These are phyloP conservation scores for Capsicum baccatum DNA, from an alignment of 257 asterid species.

Conservation along the genomic window DNA sequence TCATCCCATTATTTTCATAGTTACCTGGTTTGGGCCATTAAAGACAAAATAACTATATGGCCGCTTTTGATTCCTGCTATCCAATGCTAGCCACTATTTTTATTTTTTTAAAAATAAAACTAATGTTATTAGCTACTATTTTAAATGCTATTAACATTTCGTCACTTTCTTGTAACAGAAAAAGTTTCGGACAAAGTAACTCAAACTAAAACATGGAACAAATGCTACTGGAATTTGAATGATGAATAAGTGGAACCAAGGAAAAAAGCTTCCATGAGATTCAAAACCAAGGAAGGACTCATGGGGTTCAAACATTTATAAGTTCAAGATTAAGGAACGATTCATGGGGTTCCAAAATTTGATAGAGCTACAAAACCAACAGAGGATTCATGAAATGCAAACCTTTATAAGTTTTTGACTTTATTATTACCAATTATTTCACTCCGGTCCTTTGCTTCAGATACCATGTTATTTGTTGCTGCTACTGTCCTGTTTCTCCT, in stretches of 20 bases:
- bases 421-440: not conserved
- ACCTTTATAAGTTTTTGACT: not conserved
- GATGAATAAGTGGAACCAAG: not conserved
- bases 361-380: not conserved
- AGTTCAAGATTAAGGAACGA: not conserved
- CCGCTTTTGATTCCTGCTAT: not conserved
- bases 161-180: not conserved
- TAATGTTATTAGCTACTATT: no score
- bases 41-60: not conserved
- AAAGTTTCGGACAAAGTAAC: not conserved
- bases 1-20: not conserved
- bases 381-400: not conserved
- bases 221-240: not conserved
- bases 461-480: not conserved
- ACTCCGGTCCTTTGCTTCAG: not conserved
- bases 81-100: not conserved
- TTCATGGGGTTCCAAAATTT: not conserved
- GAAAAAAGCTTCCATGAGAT: not conserved
- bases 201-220: not conserved
- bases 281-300: conserved; percentile 7
- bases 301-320: not conserved
- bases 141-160: not conserved
- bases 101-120: no score
- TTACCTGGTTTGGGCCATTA: not conserved
- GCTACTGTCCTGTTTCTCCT: not conserved